A percentile compares a stretch with the other conserved stretches of the same genome.
These are phyloP conservation scores for Nakazawaea laoshanensis DNA, from an alignment of 805 yeast genomes.

Conservation along the genomic window DNA sequence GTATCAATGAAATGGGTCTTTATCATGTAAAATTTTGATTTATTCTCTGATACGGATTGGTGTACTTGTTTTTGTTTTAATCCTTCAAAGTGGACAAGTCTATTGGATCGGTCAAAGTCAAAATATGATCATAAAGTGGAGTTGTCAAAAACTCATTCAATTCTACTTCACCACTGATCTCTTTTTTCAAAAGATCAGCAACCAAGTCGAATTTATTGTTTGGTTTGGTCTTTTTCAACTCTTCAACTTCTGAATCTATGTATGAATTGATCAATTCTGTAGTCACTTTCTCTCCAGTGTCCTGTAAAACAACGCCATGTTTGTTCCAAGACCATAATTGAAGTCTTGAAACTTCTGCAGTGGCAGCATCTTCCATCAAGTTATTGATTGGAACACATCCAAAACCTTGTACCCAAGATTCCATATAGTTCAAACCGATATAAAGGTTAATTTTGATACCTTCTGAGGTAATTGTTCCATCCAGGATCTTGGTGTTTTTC, in stretches of 20 bases:
- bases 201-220: constrained; percentile 65
- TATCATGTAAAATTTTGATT: no score
- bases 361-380: constrained; percentile 87
- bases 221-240: constrained; percentile 38
- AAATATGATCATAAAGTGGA: constrained; percentile 65
- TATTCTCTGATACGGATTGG: no score
- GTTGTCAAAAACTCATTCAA: constrained; percentile 75
- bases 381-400: constrained; percentile 84
- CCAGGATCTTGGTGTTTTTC: constrained; percentile 54
- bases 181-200: constrained; percentile 63
- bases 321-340: constrained; percentile 81
- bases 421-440: constrained; percentile 75
- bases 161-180: constrained; percentile 55
- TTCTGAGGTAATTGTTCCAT: constrained; percentile 55
- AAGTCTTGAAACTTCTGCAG: constrained; percentile 80
- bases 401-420: constrained; percentile 77
- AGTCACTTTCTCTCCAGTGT: constrained; percentile 49
- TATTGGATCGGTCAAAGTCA: constrained; percentile 31
- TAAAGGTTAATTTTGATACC: constrained; percentile 68
- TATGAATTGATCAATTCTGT: constrained; percentile 49
- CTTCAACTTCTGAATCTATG: constrained; percentile 53
- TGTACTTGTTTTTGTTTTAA: no score
- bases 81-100: constrained; percentile 22
- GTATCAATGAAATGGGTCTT: no score
- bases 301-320: constrained; percentile 52